Evolutionary conservation across 805 yeast species (phyloP).

Genomic region (Barnettozyma sucrosica): DNA sequence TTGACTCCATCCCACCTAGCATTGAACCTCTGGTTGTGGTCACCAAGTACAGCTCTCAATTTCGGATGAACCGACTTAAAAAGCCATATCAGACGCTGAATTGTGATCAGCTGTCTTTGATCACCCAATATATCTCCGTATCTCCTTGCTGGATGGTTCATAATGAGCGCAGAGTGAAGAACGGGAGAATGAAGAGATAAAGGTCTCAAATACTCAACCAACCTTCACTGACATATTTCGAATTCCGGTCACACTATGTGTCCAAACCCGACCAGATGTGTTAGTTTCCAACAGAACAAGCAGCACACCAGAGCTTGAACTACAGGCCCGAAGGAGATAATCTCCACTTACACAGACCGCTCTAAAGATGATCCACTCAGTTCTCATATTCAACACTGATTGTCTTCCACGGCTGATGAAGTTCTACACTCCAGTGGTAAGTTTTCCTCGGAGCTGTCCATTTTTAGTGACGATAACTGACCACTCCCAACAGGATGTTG

Average conservation of each 20-base stretch:
- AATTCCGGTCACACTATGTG: not conserved
- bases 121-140: slow-evolving; percentile 9
- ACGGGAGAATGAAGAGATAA: not conserved
- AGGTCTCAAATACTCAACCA: no score
- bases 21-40: not conserved
- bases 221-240: not conserved
- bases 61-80: slow-evolving; percentile 14
- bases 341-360: not conserved
- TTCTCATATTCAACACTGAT: slow-evolving; percentile 78
- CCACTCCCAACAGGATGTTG: slow-evolving; percentile 42
- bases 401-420: slow-evolving; percentile 86
- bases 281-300: no score
- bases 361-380: slow-evolving; percentile 72
- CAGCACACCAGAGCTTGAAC: not conserved
- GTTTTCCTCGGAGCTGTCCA: slow-evolving; percentile 7
- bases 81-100: slow-evolving; percentile 8
- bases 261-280: not conserved
- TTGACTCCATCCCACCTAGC: slow-evolving; percentile 5
- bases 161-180: not conserved
- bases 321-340: not conserved
- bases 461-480: not conserved
- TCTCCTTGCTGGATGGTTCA: not conserved
- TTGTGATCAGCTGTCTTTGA: slow-evolving; percentile 7
- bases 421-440: slow-evolving; percentile 78
- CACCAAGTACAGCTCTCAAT: not conserved